Evolutionary conservation across 331 rosid genomes (phyloP), one percentile per base, ranked within the genome.

Genomic region (Acacia pycnantha): DNA sequence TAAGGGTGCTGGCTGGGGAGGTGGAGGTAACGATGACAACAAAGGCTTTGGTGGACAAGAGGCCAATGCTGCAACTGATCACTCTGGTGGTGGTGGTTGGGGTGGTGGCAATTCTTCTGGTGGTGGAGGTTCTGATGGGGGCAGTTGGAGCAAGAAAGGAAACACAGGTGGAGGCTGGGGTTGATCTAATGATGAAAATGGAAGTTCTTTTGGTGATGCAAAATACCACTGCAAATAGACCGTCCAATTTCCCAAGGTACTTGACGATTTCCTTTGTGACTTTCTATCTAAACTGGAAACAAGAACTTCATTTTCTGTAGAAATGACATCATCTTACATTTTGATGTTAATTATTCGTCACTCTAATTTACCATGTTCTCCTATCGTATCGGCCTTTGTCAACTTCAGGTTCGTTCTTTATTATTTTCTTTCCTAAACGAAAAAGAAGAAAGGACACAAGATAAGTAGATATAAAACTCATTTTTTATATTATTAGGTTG

Each of bases 61-160:
- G 75, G 35, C 56, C 11, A 44, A 70, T 1, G 21, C 56, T 43
- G 56, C 56, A 24, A 44, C n/a, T 2, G 54, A 70, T 21, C 35
- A 4, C 2, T 41, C 33, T 70, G 58, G 41, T 15, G 69, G 41
- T 8, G 64, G 64, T 1, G 4, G 29, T 56, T n/a, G 64, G 29
- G 64, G 6, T n/a, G 65, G 31, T 58, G 65, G 29, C n/a, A 54
- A 24, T 70, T 70, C 74, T 70, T 70, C 74, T 43, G 74, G 54
- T 43, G 1, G 24, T n/a, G 54, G 74, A n/a, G 54, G 54, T 24
- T 70, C 51, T 70, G 22, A 70, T 22, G 33, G 11, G 24, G 74
- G 74, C 37, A 41, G 10, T n/a, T 69, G 74, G 35, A 13, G 54
- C 35, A 70, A 43, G 53, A 12, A n/a, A 43, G 11, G 14, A 11